These are phyloP conservation scores for Erysimum cheiri DNA, from an alignment of 441 rosid genomes.

Conservation along the genomic window DNA sequence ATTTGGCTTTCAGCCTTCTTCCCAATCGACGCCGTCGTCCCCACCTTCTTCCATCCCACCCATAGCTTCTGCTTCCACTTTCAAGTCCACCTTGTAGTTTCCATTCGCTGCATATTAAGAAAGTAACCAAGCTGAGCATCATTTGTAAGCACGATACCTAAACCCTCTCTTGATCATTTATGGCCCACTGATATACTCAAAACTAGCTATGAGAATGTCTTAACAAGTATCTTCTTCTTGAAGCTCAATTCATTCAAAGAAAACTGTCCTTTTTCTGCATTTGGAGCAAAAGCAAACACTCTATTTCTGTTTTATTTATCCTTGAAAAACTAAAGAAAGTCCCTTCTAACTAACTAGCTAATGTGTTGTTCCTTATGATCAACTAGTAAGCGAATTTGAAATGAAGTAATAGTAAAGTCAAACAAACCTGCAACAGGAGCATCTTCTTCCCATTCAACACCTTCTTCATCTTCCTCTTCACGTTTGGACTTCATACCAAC, in stretches of 20 bases:
- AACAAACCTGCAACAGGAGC: constrained; percentile 37
- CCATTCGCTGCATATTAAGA: constrained; percentile 7
- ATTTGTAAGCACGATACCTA: constrained; percentile 11
- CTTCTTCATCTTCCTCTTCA: constrained; percentile 38
- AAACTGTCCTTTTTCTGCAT: constrained; percentile 13
- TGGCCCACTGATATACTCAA: neutral
- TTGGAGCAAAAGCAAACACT: neutral
- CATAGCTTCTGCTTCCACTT: constrained; percentile 14
- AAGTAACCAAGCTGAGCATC: constrained; percentile 4
- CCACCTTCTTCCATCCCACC: neutral
- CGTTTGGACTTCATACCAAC: constrained; percentile 39
- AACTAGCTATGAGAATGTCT: neutral
- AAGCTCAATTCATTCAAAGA: neutral
- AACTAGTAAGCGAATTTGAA: neutral
- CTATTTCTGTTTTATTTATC: neutral
- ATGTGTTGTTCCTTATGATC: constrained; percentile 1
- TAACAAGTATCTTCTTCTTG: constrained; percentile 2
- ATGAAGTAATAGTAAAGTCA: neutral
- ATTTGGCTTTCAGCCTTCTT: constrained; percentile 22
- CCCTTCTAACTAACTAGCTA: neutral
- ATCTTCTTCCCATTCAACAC: constrained; percentile 39
- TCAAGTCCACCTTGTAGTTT: constrained; percentile 11
- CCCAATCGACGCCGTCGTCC: constrained; percentile 21
- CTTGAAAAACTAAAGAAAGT: neutral
- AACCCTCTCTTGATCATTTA: neutral